Percentiles rank a stretch among this genome's conserved stretches.
Conservation (phyloP, 2,329 filamentous ascomycete genomes). For the Fusarium nygamai region DNA sequence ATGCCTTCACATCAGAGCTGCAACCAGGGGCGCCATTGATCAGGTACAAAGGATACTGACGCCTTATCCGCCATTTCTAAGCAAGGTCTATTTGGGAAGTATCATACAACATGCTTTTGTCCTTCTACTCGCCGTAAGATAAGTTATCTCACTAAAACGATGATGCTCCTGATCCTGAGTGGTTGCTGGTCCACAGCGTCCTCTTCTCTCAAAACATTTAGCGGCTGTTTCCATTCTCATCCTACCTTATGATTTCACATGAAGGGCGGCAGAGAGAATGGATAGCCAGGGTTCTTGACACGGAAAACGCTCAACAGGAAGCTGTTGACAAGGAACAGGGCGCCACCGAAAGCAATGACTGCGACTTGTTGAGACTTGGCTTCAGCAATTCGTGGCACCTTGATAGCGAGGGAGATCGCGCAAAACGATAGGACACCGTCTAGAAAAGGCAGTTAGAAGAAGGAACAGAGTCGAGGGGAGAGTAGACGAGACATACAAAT, state of each 20-base stretch:
- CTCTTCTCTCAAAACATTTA: not conserved
- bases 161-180: not conserved
- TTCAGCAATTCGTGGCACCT: conserved; percentile 89
- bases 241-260: conserved; percentile 54
- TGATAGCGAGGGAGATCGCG: conserved; percentile 88
- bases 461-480: not conserved
- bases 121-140: not conserved
- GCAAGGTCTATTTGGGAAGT: conserved; percentile 6
- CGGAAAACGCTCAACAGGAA: conserved; percentile 94
- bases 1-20: not conserved
- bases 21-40: not conserved
- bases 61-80: not conserved
- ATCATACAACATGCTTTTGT: conserved; percentile 16
- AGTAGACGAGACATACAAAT: conserved; percentile 73
- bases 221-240: not conserved
- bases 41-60: not conserved
- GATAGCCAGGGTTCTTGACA: conserved; percentile 93
- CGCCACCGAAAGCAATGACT: conserved; percentile 79
- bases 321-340: conserved; percentile 88
- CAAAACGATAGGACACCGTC: conserved; percentile 84
- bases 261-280: conserved; percentile 93
- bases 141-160: not conserved
- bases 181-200: not conserved
- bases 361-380: conserved; percentile 81
- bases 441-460: conserved; percentile 27